These are phyloP conservation scores for Torulaspora franciscae DNA, from an alignment of 805 yeast species.

Conservation along the genomic window DNA sequence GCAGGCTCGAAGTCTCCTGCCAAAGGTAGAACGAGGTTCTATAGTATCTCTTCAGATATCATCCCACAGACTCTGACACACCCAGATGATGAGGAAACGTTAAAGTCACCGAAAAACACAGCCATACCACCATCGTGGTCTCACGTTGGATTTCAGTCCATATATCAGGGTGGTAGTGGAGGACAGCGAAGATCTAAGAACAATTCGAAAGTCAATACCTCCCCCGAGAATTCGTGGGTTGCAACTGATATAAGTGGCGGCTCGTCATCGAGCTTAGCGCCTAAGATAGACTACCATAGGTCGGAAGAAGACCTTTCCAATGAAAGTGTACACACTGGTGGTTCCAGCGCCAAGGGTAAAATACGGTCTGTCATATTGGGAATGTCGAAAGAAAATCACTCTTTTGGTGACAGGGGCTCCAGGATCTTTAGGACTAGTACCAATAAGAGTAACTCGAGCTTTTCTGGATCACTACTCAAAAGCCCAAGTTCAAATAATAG, in stretches of 20 bases:
- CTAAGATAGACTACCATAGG: conserved; percentile 9
- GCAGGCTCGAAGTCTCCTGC: conserved; percentile 2
- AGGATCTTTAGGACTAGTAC: conserved; percentile 17
- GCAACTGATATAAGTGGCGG: conserved; percentile 12
- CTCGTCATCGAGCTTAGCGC: conserved; percentile 4
- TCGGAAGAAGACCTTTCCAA: conserved; percentile 14
- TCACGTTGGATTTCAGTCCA: conserved; percentile 31
- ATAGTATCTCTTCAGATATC: conserved; percentile 31
- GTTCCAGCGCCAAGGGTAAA: conserved; percentile 16
- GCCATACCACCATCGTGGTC: conserved; percentile 23
- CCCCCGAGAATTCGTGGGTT: conserved; percentile 10
- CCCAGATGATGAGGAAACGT: conserved; percentile 19
- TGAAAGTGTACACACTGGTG: conserved; percentile 15
- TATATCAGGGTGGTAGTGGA: conserved; percentile 24
- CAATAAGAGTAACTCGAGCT: conserved; percentile 8
- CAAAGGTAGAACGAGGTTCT: conserved; percentile 14
- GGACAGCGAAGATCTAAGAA: conserved; percentile 22
- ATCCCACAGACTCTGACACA: conserved; percentile 29
- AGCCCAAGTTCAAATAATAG: conserved; percentile 13
- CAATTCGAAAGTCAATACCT: conserved; percentile 13
- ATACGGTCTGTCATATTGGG: conserved; percentile 13
- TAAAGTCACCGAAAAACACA: conserved; percentile 16
- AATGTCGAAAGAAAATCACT: conserved; percentile 10
- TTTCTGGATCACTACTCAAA: conserved; percentile 12
- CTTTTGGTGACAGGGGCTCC: conserved; percentile 14